Percentiles rank a stretch among this genome's conserved stretches.
phyloP scores from a whole-genome alignment of 331 rosid species.

The Stylosanthes scabra region DNA sequence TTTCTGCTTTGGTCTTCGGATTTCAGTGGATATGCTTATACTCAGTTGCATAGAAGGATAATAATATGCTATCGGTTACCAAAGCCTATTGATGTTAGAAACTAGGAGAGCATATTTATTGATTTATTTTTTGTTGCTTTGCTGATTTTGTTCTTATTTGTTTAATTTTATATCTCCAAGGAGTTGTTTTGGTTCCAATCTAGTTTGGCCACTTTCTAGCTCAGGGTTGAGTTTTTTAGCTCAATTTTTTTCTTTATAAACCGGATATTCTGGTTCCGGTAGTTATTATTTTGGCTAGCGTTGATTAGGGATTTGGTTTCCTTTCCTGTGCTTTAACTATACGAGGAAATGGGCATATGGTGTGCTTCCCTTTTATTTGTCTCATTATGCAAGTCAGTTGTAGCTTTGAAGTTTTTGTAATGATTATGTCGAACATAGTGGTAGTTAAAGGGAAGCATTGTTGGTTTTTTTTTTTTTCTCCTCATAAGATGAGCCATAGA shows the following conservation, averaged over 20 bases:
- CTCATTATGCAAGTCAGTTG: neutral
- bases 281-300: too few species aligned
- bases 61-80: neutral
- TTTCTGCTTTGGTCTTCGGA: constrained; percentile 34
- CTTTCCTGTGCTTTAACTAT: neutral
- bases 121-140: neutral
- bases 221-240: constrained; percentile 11
- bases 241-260: neutral
- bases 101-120: too few species aligned
- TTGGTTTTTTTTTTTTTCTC: neutral
- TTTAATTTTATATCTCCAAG: neutral
- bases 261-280: constrained; percentile 1
- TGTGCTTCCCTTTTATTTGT: neutral
- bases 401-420: neutral
- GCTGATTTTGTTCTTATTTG: neutral
- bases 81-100: too few species aligned
- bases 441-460: constrained; percentile 6
- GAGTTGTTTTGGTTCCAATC: constrained; percentile 20
- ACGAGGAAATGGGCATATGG: neutral
- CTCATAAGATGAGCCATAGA: neutral
- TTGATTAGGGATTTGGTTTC: neutral
- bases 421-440: neutral
- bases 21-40: constrained; percentile 22
- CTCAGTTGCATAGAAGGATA: constrained; percentile 17
- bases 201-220: constrained; percentile 24